Evolutionary conservation across 441 rosid species (phyloP).

Genomic region (Raphanus hybrid): DNA sequence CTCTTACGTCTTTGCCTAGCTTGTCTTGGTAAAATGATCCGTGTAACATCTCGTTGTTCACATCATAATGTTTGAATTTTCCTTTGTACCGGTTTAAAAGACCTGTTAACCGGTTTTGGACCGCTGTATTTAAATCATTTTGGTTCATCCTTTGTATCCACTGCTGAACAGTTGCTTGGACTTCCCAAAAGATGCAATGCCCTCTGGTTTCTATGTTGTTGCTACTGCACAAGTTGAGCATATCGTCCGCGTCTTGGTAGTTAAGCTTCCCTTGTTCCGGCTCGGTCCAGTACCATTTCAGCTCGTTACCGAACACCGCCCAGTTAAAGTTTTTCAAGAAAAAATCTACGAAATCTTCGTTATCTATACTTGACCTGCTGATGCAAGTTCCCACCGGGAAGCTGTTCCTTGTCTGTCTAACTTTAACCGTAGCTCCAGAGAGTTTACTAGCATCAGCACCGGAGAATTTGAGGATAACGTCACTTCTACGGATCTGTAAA

Average conservation of each 20-base stretch:
- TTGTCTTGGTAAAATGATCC: constrained; percentile 67
- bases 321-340: constrained; percentile 73
- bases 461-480: constrained; percentile 62
- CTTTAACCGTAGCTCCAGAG: constrained; percentile 52
- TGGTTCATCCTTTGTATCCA: constrained; percentile 51
- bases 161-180: constrained; percentile 46
- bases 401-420: constrained; percentile 65
- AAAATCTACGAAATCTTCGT: constrained; percentile 75
- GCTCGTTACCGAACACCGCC: constrained; percentile 85
- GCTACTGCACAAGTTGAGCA: constrained; percentile 63
- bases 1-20: constrained; percentile 66
- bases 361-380: constrained; percentile 74
- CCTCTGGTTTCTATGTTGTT: constrained; percentile 67
- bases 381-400: constrained; percentile 90
- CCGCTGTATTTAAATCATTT: constrained; percentile 40
- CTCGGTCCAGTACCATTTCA: constrained; percentile 95
- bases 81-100: constrained; percentile 61
- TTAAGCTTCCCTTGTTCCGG: constrained; percentile 71
- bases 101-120: constrained; percentile 47
- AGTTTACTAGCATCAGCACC: constrained; percentile 44
- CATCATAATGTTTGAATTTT: constrained; percentile 78
- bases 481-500: constrained; percentile 73
- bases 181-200: constrained; percentile 75
- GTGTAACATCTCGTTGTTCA: constrained; percentile 60
- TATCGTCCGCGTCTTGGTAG: constrained; percentile 86